Evolutionary conservation across 2,329 filamentous ascomycete species (phyloP), one percentile per base, ranked within the genome.

Genomic region (Nannizziopsis barbatae): DNA sequence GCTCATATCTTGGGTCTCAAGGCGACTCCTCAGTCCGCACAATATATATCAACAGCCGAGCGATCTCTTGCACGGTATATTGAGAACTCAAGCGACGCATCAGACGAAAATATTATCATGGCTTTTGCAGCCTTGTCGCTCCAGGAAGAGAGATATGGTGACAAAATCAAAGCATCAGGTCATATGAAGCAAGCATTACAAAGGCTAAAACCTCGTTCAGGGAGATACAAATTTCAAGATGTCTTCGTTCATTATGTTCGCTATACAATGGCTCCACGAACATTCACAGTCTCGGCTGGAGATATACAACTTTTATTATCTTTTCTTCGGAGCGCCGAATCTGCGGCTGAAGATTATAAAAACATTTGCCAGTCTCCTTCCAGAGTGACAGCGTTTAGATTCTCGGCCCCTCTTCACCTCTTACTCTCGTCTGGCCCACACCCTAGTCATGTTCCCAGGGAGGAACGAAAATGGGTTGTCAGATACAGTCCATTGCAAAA

Each of bases 381-480:
- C 27, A 47, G 39, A 20, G 33, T 18, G 18, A 18, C 22, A 5
- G 56, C 58, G 0, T 69, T 69, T 36, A 57, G 64, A 38, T 67
- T 67, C 60, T 59, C 60, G 12, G 58, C 63, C 41, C 61, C 65
- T 14, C 55, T 69, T 7, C 67, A 67, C 44, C 57, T 62, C 11
- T 50, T 68, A 5, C 59, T 69, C n/a, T 67, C 66, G n/a, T 65
- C 61, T 49, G 66, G 66, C 6, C 67, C 66, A 9, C 62, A 59
- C 14, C 67, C 66, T 10, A 63, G 63, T 4, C 60, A 60, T 39
- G 60, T 69, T 5, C 65, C 66, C 11, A 52, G 57, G 0, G 60
- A 57, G 30, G 60, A 60, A 10, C 66, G 65, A 32, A 57, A 58
- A 44, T 69, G 65, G 49, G 65, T 69, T 15, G 55, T 68, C 7